phyloP scores from a whole-genome alignment of 2,329 filamentous ascomycete species.

The Trichophyton simii region DNA sequence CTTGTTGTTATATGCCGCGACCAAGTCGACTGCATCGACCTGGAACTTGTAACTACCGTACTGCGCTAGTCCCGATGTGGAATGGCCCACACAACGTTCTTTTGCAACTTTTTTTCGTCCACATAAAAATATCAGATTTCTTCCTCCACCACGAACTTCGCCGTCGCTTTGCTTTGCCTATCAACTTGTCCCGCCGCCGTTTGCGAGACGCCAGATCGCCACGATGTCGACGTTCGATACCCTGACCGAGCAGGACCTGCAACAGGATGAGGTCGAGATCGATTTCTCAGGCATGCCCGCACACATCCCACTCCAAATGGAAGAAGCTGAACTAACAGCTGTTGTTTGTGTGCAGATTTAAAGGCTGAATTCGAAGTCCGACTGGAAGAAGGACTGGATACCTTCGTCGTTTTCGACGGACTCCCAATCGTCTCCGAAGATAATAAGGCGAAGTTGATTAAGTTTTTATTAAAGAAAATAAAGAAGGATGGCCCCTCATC shows the following conservation, averaged over 20 bases:
- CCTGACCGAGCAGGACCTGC: constrained; percentile 80
- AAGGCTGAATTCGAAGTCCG: constrained; percentile 91
- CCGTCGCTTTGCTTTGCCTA: not conserved
- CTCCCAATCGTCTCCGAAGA: constrained; percentile 81
- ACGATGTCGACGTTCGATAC: constrained; percentile 53
- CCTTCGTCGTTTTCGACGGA: constrained; percentile 92
- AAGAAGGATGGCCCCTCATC: constrained; percentile 37
- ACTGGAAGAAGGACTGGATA: constrained; percentile 88
- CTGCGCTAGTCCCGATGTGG: constrained; percentile 1
- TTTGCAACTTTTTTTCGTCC: constrained; percentile 2
- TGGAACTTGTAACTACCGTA: not conserved
- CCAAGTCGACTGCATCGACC: too few species aligned
- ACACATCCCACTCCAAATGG: constrained; percentile 4
- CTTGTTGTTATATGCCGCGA: too few species aligned
- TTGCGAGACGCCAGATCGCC: not conserved
- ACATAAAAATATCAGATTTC: constrained; percentile 2
- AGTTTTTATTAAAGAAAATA: constrained; percentile 90
- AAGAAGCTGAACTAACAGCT: constrained; percentile 20
- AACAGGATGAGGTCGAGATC: constrained; percentile 83
- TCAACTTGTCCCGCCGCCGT: not conserved
- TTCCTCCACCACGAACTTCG: constrained; percentile 1
- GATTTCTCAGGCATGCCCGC: constrained; percentile 58
- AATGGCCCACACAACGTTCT: constrained; percentile 3
- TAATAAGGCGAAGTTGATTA: constrained; percentile 85
- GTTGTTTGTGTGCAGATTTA: constrained; percentile 47